Conservation (phyloP, 768 basidiomycete genomes). For the Leccinum incarnatum region DNA sequence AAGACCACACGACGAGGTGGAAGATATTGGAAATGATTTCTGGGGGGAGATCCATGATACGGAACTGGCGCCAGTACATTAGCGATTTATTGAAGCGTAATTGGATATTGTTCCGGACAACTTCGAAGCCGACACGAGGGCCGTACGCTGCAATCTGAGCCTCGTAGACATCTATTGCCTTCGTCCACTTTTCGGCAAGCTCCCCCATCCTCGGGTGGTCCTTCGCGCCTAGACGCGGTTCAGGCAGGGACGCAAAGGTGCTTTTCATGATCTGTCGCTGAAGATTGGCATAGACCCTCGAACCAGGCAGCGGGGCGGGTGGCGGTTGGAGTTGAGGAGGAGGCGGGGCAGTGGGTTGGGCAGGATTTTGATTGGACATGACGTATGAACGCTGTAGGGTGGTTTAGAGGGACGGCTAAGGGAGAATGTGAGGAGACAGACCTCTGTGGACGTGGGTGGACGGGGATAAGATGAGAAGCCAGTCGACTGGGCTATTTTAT, state of each 20-base stretch:
- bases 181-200: conserved; percentile 13
- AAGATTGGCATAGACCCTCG: conserved; percentile 17
- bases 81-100: conserved; percentile 20
- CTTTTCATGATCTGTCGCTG: conserved; percentile 19
- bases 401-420: neutral
- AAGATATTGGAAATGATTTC: conserved; percentile 69
- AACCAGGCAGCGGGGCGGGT: conserved; percentile 19
- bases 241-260: conserved; percentile 17
- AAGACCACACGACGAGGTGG: conserved; percentile 57
- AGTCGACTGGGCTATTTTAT: conserved; percentile 23
- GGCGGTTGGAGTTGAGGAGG: neutral
- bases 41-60: conserved; percentile 58
- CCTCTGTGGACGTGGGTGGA: conserved; percentile 3
- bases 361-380: conserved; percentile 17
- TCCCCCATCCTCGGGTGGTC: conserved; percentile 4
- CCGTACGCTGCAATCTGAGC: conserved; percentile 21
- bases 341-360: conserved; percentile 11
- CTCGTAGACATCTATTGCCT: conserved; percentile 15
- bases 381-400: conserved; percentile 1
- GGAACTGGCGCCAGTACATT: conserved; percentile 45
- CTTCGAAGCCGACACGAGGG: conserved; percentile 8
- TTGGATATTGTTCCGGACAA: conserved; percentile 20
- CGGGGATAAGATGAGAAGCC: neutral
- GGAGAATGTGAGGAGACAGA: neutral
- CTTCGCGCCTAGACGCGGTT: conserved; percentile 11